Evolutionary conservation across 148 eudicot genomes (phyloP), one percentile per base, ranked within the genome.

Genomic region (Dianthus caryophyllus): DNA sequence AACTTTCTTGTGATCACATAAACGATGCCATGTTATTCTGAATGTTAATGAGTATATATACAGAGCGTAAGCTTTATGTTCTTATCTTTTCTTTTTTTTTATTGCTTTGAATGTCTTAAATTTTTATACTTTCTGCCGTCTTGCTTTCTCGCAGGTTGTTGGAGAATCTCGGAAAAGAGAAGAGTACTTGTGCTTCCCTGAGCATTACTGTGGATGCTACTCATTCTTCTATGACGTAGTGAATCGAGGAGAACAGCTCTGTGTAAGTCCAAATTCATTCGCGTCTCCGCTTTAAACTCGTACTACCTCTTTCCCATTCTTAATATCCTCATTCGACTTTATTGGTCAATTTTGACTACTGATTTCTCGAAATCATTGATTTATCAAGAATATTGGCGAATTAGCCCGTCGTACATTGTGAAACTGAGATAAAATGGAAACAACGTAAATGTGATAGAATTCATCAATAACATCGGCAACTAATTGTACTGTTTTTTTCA

Each of bases 151-250:
- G 10, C 69, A 94, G 98, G 97, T 94, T 58, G 77, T 78, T 31
- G 98, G 98, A 47, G 98, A 94, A 71, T 90, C 97, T 4, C 76
- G 84, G 68, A 86, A 79, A 76, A 94, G 88, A 69, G 98, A 90
- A 67, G 97, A 90, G 72, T 90, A 94, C 68, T 71, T 84, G 39
- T 89, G 97, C 73, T 90, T 94, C 13, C 76, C 92, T 0, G 88
- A 88, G 77, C 83, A 90, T 71, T 94, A 86, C 54, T 94, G 98
- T 75, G 88, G 76, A 67, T 94, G 98, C 76, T 87, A 86, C 77
- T 94, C 98, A 31, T 94, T 94, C 77, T 94, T 94, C 84, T 94
- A 88, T 44, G 98, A 94, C 69, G 72, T 83, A 64, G 84, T 94
- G 13, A 94, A 81, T 71, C 80, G 86, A 83, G 97, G 97, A 71